Evolutionary conservation across 2,329 filamentous ascomycete genomes (phyloP), one percentile per base, ranked within the genome.

Genomic region (Penicillium sclerotigenum): DNA sequence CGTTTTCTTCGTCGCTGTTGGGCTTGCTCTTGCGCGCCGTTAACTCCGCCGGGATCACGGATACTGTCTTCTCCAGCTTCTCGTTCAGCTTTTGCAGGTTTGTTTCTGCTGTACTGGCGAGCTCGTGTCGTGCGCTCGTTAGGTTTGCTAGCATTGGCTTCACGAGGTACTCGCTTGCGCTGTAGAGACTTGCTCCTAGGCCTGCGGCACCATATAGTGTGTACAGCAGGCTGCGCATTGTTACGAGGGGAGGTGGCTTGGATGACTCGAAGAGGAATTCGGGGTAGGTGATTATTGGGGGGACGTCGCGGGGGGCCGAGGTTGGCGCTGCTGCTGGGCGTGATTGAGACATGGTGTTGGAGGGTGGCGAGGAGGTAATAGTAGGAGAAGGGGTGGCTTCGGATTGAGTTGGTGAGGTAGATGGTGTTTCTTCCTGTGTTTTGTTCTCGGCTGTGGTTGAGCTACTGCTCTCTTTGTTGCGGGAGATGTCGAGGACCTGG

Each of bases 251-350:
- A 14, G 84, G 82, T 10, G 82, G 82, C 60, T 83, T 83, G 59
- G 79, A 75, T 10, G 83, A 76, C 58, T 84, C 78, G 42, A 83
- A 75, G 38, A 87, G 79, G 64, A 87, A 87, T 68, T 87, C 84
- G 4, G 84, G 84, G 65, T 87, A 87, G 43, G 85, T 87, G 59
- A 87, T 84, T 56, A 87, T 85, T 5, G 84, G 84, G 18, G 84
- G 80, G 24, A 81, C 70, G 36, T 81, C 79, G 65, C 74, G 74
- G 52, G 69, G 59, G 9, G 65, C 47, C 13, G 63, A 31, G 33
- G 60, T 49, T 47, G 52, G 59, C 41, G 57, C 54, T 51, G 55
- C 57, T 43, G 60, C 60, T 13, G 20, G 57, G 34, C 51, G 52
- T 4, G 63, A 42, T 56, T 60, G 60, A 46, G 63, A 43, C 60